phyloP scores from a whole-genome alignment of 2,329 filamentous ascomycete species.

The Uncinocarpus reesii region DNA sequence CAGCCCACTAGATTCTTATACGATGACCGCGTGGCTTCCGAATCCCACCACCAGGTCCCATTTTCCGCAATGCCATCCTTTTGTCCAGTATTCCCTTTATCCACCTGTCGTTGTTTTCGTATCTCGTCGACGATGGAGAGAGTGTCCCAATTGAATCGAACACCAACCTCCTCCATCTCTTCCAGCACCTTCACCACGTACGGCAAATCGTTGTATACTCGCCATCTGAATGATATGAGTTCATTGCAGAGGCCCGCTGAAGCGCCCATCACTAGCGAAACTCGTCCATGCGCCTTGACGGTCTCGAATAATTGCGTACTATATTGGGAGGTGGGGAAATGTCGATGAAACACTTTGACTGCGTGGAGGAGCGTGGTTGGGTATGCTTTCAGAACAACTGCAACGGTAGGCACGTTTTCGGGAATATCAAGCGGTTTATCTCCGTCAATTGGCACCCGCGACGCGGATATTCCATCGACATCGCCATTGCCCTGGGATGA shows the following conservation, averaged over 20 bases:
- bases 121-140: conserved; percentile 26
- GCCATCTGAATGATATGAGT: conserved; percentile 36
- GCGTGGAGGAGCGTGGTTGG: conserved; percentile 33
- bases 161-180: conserved; percentile 38
- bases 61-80: not conserved
- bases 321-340: conserved; percentile 34
- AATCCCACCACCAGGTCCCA: conserved; percentile 13
- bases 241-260: conserved; percentile 37
- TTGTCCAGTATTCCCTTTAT: conserved; percentile 12
- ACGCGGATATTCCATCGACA: not conserved
- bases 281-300: conserved; percentile 33
- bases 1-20: conserved; percentile 15
- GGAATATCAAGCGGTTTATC: conserved; percentile 25
- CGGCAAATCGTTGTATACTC: conserved; percentile 32
- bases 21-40: conserved; percentile 13
- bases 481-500: not conserved
- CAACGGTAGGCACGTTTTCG: conserved; percentile 23
- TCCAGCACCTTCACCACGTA: conserved; percentile 31
- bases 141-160: conserved; percentile 30
- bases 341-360: conserved; percentile 31
- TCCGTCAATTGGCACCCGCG: not conserved
- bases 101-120: conserved; percentile 20
- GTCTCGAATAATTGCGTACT: conserved; percentile 33
- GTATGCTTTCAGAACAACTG: conserved; percentile 32
- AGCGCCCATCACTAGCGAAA: conserved; percentile 36